Base-by-base conservation (phyloP, 192 early-diverging fungal species). In the Mortierella alpina region DNA sequence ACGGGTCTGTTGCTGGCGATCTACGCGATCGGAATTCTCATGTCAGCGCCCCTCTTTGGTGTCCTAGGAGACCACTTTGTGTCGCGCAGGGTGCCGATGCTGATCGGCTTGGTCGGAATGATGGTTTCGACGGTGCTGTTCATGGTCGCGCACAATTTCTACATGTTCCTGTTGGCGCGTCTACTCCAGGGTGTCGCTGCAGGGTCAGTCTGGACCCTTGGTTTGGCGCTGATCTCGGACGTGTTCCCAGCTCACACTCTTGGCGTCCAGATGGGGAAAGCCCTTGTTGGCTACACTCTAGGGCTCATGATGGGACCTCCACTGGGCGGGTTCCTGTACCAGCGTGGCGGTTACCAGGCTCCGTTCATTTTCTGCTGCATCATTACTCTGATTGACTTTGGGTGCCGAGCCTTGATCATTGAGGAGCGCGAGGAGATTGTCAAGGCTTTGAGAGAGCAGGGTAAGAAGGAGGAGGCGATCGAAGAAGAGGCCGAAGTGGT, bases 121-220 rank as follows among this genome's bases (percentile, higher is more conserved):
- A 82, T 85, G 15, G 58, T 90, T 6, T 90, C 92, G 5, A 91
- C 92, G 7, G 56, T 90, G 0, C 57, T 90, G 13, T 93, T 95
- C 83, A 89, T 88, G 41, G 39, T 90, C 48, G 84, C 91, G 8
- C 84, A 85, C 62, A 86, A 89, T 15, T 93, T 89, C 72, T 87
- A 85, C 68, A 82, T 89, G 65, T 85, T 95, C 4, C 72, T 93
- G 1, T 15, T 91, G 4, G 93, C 92, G 0, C 85, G 93, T 8
- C 62, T 95, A 5, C 85, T 89, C 0, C 92, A 93, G 64, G 93
- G 93, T 51, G 75, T 91, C 8, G 85, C 92, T 14, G 92, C 90
- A 31, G 93, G 92, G 9, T 90, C 91, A 6, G 88, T 89, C 11
- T 93, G 92, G 92, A 88, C 92, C 0, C 81, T 93, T 47, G 89